phyloP scores from a whole-genome alignment of 2,329 filamentous ascomycete genomes.

The Alternaria triticina region DNA sequence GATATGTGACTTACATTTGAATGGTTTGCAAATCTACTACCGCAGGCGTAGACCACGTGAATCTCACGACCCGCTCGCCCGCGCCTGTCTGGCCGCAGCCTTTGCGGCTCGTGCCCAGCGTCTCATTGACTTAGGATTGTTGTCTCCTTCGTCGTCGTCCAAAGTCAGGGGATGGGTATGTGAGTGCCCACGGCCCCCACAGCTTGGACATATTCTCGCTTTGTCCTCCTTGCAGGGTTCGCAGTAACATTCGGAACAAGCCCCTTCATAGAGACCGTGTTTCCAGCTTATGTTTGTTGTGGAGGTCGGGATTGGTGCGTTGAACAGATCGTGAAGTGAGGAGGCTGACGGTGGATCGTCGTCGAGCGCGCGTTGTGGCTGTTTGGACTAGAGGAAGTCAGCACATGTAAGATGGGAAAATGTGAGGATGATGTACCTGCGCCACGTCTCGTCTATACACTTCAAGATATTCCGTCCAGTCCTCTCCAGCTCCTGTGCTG shows the following conservation, averaged over 20 bases:
- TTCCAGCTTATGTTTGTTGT: background rate
- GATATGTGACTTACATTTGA: background rate
- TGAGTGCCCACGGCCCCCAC: no score
- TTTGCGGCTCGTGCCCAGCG: no score
- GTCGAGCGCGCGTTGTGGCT: background rate
- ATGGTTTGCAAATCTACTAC: background rate
- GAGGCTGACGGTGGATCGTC: background rate
- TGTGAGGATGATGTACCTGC: background rate
- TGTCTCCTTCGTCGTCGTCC: no score
- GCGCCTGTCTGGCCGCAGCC: no score
- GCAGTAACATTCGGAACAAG: no score
- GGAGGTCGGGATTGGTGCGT: background rate
- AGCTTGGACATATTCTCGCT: no score
- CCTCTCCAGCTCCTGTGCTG: background rate
- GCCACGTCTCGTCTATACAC: background rate
- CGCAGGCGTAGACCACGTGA: background rate
- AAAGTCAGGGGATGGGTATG: no score
- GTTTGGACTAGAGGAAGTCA: background rate
- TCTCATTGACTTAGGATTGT: no score
- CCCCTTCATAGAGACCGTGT: background rate
- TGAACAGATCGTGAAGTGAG: background rate
- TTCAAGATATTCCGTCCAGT: background rate
- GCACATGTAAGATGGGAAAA: background rate
- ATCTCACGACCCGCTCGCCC: no score
- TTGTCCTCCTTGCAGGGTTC: no score